Evolutionary conservation across 1,139 yeast genomes (phyloP), one percentile per base, ranked within the genome.

Genomic region (Starmera stellimalicola): DNA sequence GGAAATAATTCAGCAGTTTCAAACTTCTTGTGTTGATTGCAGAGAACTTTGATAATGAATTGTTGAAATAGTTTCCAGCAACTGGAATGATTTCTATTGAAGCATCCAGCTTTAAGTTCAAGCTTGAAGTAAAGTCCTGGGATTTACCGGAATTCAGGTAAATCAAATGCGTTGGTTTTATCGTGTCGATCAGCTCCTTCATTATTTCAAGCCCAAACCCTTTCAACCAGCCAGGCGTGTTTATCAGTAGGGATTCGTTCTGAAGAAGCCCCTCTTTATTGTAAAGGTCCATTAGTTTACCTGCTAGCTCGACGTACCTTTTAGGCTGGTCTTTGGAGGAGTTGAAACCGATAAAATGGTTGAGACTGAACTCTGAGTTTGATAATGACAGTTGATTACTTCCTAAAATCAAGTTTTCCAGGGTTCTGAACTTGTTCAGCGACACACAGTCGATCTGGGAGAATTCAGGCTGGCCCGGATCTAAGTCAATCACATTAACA

Each of bases 221-320:
- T 55, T 82, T 83, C 18, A 87, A 71, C 96, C 96, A 88, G 0
- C 97, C 96, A 0, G 96, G 94, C 0, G 93, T 75, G 47, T 88
- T 88, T 4, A 88, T 66, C 2, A 91, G 55, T 10, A 87, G 18
- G 11, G 40, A 26, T 34, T 49, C 51, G 31, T 44, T 41, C 45
- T 37, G 28, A 44, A 41, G 16, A 35, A 40, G 33, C 33, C 55
- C 45, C 51, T 40, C 41, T 7, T 30, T 26, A 23, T 40, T 42
- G 42, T 63, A 73, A 18, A 46, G 42, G 2, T 48, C 40, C 14
- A 71, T 55, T 16, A 88, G 54, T 8, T 63, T 57, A 19, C 57
- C 52, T 2, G 77, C 59, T 17, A 71, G 59, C 0, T 53, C 38
- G 6, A 74, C 40, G 50, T 83, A 88, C 27, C 68, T 57, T 1